A percentile compares a stretch with the other conserved stretches of the same genome.
Conservation (phyloP, 805 yeast species). For the Yamadazyma scolyti region DNA sequence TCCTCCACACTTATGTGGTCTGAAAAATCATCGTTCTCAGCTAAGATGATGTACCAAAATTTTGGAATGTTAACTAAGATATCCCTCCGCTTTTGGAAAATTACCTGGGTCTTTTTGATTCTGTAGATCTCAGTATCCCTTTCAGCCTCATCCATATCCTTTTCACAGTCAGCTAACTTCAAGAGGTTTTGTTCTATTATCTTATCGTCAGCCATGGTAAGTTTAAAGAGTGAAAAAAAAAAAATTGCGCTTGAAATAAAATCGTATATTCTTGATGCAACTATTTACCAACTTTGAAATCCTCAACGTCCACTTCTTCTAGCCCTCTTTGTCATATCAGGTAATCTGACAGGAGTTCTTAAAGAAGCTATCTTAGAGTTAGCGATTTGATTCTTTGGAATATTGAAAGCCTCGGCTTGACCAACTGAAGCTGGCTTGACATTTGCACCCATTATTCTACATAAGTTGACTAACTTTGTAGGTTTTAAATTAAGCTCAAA, state of each 20-base stretch:
- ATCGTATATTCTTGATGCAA: neutral
- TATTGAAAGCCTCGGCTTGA: slow-evolving; percentile 72
- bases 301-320: slow-evolving; percentile 9
- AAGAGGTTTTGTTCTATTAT: slow-evolving; percentile 26
- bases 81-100: slow-evolving; percentile 55
- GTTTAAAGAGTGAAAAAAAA: neutral
- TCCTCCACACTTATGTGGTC: slow-evolving; percentile 77
- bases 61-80: slow-evolving; percentile 56
- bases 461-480: slow-evolving; percentile 60
- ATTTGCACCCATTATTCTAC: slow-evolving; percentile 78
- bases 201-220: slow-evolving; percentile 7
- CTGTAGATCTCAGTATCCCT: slow-evolving; percentile 56
- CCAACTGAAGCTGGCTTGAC: slow-evolving; percentile 68
- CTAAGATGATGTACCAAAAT: slow-evolving; percentile 86
- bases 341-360: slow-evolving; percentile 85
- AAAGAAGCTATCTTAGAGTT: slow-evolving; percentile 77
- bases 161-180: slow-evolving; percentile 56
- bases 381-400: slow-evolving; percentile 56
- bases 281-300: neutral
- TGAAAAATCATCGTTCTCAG: slow-evolving; percentile 80
- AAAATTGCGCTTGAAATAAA: slow-evolving; percentile 1
- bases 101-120: slow-evolving; percentile 48
- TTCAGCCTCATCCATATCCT: slow-evolving; percentile 57
- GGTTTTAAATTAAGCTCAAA: slow-evolving; percentile 82
- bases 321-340: slow-evolving; percentile 73